Evolutionary conservation across 768 basidiomycete species (phyloP), one percentile per base, ranked within the genome.

Genomic region (Rhizopogon salebrosus): DNA sequence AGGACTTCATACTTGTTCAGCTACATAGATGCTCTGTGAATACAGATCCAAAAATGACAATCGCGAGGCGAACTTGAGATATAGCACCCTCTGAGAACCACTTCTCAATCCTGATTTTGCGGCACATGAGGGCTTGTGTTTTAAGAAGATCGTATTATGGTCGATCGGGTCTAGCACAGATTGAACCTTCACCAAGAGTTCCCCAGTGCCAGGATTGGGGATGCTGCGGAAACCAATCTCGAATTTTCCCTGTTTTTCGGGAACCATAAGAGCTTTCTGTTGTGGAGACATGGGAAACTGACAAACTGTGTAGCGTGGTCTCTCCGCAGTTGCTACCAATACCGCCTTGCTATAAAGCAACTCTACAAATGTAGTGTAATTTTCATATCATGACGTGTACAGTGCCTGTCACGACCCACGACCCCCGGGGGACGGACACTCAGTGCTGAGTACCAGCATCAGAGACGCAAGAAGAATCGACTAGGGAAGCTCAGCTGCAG

Each of bases 151-250:
- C 9, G 74, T 62, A 57, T 66, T 66, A 9, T 72, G 79, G 61
- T 72, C 77, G 37, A 74, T 57, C 7, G 79, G 80, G 57, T 81
- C 79, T 13, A 82, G 67, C 1, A 68, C 74, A 0, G 74, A 57
- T 29, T 70, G 57, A 36, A 76, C 49, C 54, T 72, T 72, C 52
- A 79, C 65, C 45, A 80, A 64, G 13, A 80, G 52, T 55, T 80
- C 66, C 7, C 70, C 70, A 3, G 62, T 58, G 1, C 69, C 68
- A 0, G 75, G 75, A 26, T 54, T 64, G 3, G 67, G 67, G 34
- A 70, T 57, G 24, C 55, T 50, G 8, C 56, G 62, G 10, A 63
- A 54, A 2, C 54, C 55, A 31, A 77, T 46, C 13, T 59, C 58
- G 37, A 75, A 68, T 20, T 63, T 48, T 1, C 66, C 64, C 16